Percentiles rank a stretch among this genome's conserved stretches.
phyloP scores from a whole-genome alignment of 2,329 filamentous ascomycete genomes.

The Furcasterigmium furcatum region DNA sequence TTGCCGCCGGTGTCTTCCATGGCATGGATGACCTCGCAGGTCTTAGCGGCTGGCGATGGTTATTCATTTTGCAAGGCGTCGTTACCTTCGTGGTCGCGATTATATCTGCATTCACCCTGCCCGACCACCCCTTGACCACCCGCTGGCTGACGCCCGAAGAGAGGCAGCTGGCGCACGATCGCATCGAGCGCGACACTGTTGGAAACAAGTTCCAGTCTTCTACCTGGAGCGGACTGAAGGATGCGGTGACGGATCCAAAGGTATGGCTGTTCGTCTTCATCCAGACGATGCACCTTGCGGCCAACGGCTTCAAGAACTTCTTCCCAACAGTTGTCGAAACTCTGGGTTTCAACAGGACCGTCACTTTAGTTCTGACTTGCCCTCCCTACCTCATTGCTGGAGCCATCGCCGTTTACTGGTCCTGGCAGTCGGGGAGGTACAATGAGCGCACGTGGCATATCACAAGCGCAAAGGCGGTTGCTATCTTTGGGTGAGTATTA shows the following conservation, averaged over 20 bases:
- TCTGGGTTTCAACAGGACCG: slow-evolving; percentile 26
- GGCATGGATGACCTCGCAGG: slow-evolving; percentile 37
- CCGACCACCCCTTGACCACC: slow-evolving; percentile 32
- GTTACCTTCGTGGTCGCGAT: slow-evolving; percentile 23
- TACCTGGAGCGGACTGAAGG: slow-evolving; percentile 20
- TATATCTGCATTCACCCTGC: slow-evolving; percentile 25
- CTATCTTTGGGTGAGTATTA: slow-evolving; percentile 33
- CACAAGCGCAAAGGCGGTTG: slow-evolving; percentile 29
- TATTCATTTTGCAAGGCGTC: slow-evolving; percentile 39
- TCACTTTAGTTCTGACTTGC: slow-evolving; percentile 41
- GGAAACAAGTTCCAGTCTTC: slow-evolving; percentile 30
- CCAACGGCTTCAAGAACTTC: slow-evolving; percentile 39
- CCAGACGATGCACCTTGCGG: slow-evolving; percentile 26
- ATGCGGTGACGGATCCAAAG: slow-evolving; percentile 17
- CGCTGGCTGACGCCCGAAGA: slow-evolving; percentile 27
- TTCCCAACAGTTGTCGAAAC: slow-evolving; percentile 32
- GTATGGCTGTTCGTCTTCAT: slow-evolving; percentile 20
- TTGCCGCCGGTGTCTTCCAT: slow-evolving; percentile 19
- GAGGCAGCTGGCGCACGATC: slow-evolving; percentile 33
- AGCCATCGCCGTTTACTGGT: too few relatives aligned
- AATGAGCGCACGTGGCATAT: slow-evolving; percentile 40
- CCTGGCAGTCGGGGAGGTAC: slow-evolving; percentile 32
- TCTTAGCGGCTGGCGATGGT: slow-evolving; percentile 43
- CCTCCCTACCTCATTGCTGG: too few relatives aligned
- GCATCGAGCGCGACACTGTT: slow-evolving; percentile 25